Conservation (phyloP, 495 filamentous ascomycete species). For the Hypomontagnella submonticulosa region DNA sequence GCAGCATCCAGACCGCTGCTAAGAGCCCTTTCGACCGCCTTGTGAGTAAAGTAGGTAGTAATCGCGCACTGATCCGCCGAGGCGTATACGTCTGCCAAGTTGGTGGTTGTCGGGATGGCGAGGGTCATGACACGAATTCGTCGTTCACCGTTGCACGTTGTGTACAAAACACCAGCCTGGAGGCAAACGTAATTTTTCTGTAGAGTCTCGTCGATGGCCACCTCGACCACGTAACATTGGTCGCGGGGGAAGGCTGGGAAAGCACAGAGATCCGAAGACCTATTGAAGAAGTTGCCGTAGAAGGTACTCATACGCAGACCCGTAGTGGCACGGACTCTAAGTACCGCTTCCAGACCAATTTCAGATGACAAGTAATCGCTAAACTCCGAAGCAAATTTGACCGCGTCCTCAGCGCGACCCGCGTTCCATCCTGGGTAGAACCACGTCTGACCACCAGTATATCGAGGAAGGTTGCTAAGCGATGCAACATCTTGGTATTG, state of each 20-base stretch:
- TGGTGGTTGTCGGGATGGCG: conserved; percentile 90
- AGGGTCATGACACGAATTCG: conserved; percentile 95
- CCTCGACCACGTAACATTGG: conserved; percentile 98
- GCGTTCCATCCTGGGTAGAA: conserved; percentile 99
- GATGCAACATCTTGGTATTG: conserved; percentile 98
- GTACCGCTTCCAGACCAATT: conserved; percentile 95
- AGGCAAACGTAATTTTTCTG: conserved; percentile 94
- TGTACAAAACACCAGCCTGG: conserved; percentile 97
- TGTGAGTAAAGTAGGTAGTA: conserved; percentile 94
- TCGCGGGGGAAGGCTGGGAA: conserved; percentile 98
- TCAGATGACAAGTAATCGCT: conserved; percentile 95
- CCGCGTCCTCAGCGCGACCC: conserved; percentile 88
- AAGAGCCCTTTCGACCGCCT: conserved; percentile 91
- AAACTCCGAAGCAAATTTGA: conserved; percentile 97
- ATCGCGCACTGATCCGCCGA: conserved; percentile 95
- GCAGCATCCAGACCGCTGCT: conserved; percentile 89
- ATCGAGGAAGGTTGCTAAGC: conserved; percentile 91
- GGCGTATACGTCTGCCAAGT: conserved; percentile 89
- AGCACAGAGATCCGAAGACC: conserved; percentile 94
- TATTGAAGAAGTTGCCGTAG: conserved; percentile 99
- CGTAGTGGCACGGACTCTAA: conserved; percentile 93
- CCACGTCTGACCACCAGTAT: conserved; percentile 97
- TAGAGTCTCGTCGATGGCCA: conserved; percentile 94
- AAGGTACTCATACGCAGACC: conserved; percentile 96
- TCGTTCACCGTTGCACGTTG: conserved; percentile 96